Evolutionary conservation across 805 yeast species (phyloP).

Genomic region (Candida tammaniensis): DNA sequence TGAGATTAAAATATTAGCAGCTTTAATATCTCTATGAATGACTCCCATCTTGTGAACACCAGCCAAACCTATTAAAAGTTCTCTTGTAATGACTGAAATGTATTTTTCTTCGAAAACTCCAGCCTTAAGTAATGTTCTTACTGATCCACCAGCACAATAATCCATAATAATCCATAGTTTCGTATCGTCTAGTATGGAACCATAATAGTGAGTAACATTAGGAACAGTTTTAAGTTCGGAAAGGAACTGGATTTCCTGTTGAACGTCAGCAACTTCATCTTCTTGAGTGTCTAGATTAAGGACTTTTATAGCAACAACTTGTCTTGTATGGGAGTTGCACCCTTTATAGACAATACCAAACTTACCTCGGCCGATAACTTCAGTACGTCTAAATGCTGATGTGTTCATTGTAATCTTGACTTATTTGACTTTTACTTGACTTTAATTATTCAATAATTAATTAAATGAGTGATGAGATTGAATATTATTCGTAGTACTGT

Average conservation of each 20-base stretch:
- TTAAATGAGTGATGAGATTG: too few species aligned
- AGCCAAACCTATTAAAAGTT: slow-evolving; percentile 70
- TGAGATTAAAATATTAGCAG: slow-evolving; percentile 88
- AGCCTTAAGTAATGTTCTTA: slow-evolving; percentile 79
- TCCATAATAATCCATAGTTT: slow-evolving; percentile 98
- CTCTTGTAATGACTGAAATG: slow-evolving; percentile 82
- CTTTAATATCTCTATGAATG: slow-evolving; percentile 94
- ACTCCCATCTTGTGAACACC: slow-evolving; percentile 87
- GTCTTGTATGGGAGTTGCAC: slow-evolving; percentile 60
- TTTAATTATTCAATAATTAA: too few species aligned
- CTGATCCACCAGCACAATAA: slow-evolving; percentile 93
- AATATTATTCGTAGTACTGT: too few species aligned
- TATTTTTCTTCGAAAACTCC: slow-evolving; percentile 86
- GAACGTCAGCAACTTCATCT: slow-evolving; percentile 94
- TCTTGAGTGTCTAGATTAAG: slow-evolving; percentile 87
- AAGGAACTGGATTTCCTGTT: slow-evolving; percentile 84
- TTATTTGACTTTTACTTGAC: too few species aligned
- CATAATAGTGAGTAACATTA: slow-evolving; percentile 91
- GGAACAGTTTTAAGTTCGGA: slow-evolving; percentile 79
- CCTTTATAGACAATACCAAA: slow-evolving; percentile 97
- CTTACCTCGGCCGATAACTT: slow-evolving; percentile 92
- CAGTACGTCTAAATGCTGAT: slow-evolving; percentile 57
- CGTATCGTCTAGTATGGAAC: slow-evolving; percentile 84
- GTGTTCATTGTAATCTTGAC: slow-evolving; percentile 1
- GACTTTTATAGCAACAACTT: slow-evolving; percentile 89